Base-by-base conservation (phyloP, 192 early-diverging fungal species). In the Coemansia sp. region DNA sequence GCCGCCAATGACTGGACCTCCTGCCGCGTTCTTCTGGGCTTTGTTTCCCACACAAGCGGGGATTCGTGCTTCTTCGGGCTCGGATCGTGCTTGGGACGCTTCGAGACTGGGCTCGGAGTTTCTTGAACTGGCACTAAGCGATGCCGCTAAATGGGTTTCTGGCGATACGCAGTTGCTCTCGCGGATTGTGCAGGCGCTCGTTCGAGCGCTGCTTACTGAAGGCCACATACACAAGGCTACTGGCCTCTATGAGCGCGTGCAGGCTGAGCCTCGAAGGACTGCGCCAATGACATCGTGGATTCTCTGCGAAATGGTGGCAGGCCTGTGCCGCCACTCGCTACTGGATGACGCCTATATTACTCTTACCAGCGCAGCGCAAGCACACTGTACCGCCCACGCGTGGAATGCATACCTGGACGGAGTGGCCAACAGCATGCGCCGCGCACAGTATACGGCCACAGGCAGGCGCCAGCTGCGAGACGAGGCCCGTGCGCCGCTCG, bases 361-460 rank as follows among this genome's bases (percentile, higher is more conserved):
- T 3, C 70, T 83, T 18, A 33, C 20, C 3, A 38, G 9, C 7
- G 66, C 70, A 0, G 10, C 10, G 3, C 36, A 20, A 5, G 36
- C 27, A 34, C 47, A 64, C 13, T 66, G 76, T 5, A 73, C 33
- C 27, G 33, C 60, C 3, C 66, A 64, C 20, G 70, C 55, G 33
- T 83, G 81, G 81, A 83, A 83, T 24, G 58, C 73, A n/a, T 83
- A 83, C 38, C 52, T 83, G 36, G 70, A 75, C 11, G 81, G 76
- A 7, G 55, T 83, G 0, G 58, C 55, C 4, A 60, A 63, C 43
- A 34, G 46, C 36, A 66, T 68, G 27, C 46, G 53, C 20, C 43
- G 18, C n/a, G 38, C 24, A 22, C 62, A 47, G 4, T 36, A 40
- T 34, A 18, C 46, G 27, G 16, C 20, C 18, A 11, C 57, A 36